Conservation (phyloP, 2,329 filamentous ascomycete genomes). For the Dissoconium aciculare region DNA sequence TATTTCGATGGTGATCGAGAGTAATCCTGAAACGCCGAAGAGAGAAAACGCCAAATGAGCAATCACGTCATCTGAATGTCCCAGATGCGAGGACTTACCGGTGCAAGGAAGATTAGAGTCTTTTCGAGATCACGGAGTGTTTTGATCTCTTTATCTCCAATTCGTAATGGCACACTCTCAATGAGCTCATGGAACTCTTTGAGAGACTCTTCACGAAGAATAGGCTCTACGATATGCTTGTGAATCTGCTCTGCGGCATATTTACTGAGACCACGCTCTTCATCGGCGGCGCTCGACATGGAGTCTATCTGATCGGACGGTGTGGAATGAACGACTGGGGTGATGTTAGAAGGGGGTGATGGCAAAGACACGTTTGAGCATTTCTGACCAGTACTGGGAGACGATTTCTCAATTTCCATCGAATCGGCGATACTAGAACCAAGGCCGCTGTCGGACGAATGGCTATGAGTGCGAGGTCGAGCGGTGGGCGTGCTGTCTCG, state of each 20-base stretch:
- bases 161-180: conserved; percentile 61
- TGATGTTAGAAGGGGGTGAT: conserved; percentile 5
- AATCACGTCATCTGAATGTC: conserved; percentile 45
- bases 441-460: conserved; percentile 75
- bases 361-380: no score
- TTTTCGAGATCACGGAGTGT: conserved; percentile 91
- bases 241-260: conserved; percentile 64
- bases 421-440: conserved; percentile 55
- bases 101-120: conserved; percentile 77
- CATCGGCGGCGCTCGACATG: conserved; percentile 28
- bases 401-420: conserved; percentile 10
- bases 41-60: conserved; percentile 47
- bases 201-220: conserved; percentile 56
- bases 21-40: conserved; percentile 57
- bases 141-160: conserved; percentile 70
- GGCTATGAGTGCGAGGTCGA: conserved; percentile 42
- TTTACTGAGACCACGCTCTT: conserved; percentile 43
- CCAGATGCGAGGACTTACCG: conserved; percentile 56
- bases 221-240: conserved; percentile 62
- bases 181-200: conserved; percentile 72
- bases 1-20: conserved; percentile 56
- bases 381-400: neutral
- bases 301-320: conserved; percentile 30
- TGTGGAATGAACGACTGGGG: conserved; percentile 6
- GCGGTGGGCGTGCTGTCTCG: conserved; percentile 18